phyloP scores from a whole-genome alignment of 2,329 filamentous ascomycete genomes.

The Gremmenia infestans region DNA sequence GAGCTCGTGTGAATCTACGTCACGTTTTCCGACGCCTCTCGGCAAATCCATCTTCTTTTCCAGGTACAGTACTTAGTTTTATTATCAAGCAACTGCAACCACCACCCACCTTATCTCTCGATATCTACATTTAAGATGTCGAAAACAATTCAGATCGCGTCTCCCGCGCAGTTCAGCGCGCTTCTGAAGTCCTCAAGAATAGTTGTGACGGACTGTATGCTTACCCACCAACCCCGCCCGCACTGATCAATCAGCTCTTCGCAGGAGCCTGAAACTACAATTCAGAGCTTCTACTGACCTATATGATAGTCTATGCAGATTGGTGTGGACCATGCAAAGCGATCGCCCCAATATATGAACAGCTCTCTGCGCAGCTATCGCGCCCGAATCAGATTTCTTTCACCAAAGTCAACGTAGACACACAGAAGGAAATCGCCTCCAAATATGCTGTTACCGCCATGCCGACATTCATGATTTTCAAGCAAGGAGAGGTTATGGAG shows the following conservation, averaged over 20 bases:
- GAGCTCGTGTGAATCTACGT: background rate
- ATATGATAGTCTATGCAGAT: constrained; percentile 69
- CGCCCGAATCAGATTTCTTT: constrained; percentile 72
- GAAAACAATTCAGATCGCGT: constrained; percentile 43
- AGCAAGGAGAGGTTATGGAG: constrained; percentile 61
- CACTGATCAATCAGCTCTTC: background rate
- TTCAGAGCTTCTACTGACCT: constrained; percentile 12
- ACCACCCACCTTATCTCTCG: background rate
- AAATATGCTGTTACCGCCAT: constrained; percentile 70
- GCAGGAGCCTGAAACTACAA: background rate
- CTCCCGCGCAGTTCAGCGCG: constrained; percentile 57
- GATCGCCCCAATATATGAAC: constrained; percentile 78
- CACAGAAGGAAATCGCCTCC: constrained; percentile 66
- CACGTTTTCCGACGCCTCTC: background rate
- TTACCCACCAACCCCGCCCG: constrained; percentile 27
- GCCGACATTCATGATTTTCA: constrained; percentile 90
- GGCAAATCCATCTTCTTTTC: background rate
- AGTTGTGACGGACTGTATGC: constrained; percentile 85
- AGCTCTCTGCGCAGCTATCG: constrained; percentile 66
- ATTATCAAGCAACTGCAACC: background rate
- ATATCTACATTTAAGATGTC: constrained; percentile 25
- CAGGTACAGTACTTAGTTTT: constrained; percentile 2
- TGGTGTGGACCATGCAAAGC: constrained; percentile 82
- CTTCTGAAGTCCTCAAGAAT: constrained; percentile 69
- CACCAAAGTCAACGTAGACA: constrained; percentile 79